Evolutionary conservation across 768 basidiomycete species (phyloP).

Genomic region (Mrakia blollopis): DNA sequence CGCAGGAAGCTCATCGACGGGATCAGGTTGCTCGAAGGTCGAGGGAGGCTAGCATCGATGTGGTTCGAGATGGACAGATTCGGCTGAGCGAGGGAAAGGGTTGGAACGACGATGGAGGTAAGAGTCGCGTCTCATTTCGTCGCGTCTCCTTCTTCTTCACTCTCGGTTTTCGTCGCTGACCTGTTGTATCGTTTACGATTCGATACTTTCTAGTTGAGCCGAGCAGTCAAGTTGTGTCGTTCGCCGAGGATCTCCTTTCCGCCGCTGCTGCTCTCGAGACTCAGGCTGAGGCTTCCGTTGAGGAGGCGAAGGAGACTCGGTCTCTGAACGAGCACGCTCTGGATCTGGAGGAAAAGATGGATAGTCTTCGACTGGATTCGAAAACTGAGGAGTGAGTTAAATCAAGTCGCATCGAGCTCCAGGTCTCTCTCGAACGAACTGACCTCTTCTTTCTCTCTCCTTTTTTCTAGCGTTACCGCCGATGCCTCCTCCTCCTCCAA

Average conservation of each 20-base stretch:
- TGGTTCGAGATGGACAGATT: neutral
- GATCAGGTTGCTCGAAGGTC: neutral
- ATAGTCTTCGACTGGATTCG: neutral
- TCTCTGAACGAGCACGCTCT: conserved; percentile 17
- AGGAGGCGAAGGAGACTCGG: conserved; percentile 8
- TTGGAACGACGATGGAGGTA: conserved; percentile 7
- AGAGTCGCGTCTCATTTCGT: conserved; percentile 20
- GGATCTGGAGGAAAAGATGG: neutral
- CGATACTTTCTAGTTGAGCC: conserved; percentile 23
- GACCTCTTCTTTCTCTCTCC: neutral
- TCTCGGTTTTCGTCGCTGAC: neutral
- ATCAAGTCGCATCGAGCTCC: no score
- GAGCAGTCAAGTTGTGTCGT: neutral
- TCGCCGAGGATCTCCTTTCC: conserved; percentile 17
- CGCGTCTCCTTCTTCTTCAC: neutral
- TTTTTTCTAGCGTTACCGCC: neutral
- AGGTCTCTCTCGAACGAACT: no score
- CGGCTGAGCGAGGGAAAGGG: conserved; percentile 9
- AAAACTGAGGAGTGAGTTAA: neutral
- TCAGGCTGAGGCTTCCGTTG: neutral
- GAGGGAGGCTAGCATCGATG: conserved; percentile 22
- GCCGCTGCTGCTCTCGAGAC: conserved; percentile 17
- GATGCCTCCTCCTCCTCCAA: neutral
- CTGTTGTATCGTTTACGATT: neutral
- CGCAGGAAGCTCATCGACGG: conserved; percentile 3